These are phyloP conservation scores for Myriosclerotinia scirpicola DNA, from an alignment of 2,329 filamentous ascomycete species.

Conservation along the genomic window DNA sequence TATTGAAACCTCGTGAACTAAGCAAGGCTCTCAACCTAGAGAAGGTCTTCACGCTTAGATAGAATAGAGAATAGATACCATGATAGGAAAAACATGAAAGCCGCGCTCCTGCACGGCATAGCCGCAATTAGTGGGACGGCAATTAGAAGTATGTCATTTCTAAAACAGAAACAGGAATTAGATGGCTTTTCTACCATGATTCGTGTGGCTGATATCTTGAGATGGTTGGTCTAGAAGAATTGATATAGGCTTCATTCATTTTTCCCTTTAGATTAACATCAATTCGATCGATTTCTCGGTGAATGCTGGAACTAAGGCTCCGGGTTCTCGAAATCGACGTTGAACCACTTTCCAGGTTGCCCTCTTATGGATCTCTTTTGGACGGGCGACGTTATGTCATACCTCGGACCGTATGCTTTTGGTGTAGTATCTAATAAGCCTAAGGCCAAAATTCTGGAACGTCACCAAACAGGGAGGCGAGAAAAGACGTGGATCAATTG, in stretches of 20 bases:
- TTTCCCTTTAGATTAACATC: background rate
- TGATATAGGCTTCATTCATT: background rate
- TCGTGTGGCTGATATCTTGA: background rate
- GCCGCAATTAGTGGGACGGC: background rate
- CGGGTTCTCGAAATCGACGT: background rate
- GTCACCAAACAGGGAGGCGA: slow-evolving; percentile 5
- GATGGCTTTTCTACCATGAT: slow-evolving; percentile 3
- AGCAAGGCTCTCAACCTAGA: background rate
- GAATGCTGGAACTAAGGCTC: background rate
- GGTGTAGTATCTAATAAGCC: background rate
- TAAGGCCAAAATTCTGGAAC: slow-evolving; percentile 13
- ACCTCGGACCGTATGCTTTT: slow-evolving; percentile 4
- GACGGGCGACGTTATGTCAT: slow-evolving; percentile 20
- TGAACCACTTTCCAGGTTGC: background rate
- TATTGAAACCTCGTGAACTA: background rate
- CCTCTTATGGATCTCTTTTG: background rate
- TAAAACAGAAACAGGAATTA: slow-evolving; percentile 7
- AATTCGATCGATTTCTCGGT: background rate
- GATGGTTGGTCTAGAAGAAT: slow-evolving; percentile 1
- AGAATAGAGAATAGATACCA: background rate
- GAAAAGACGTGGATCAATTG: slow-evolving; percentile 6
- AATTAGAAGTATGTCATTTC: background rate
- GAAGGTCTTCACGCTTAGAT: background rate
- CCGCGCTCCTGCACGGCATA: background rate
- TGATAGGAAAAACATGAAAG: background rate